Evolutionary conservation across 106 monocot species (phyloP), one percentile per base, ranked within the genome.

Genomic region (Acorus gramineus): DNA sequence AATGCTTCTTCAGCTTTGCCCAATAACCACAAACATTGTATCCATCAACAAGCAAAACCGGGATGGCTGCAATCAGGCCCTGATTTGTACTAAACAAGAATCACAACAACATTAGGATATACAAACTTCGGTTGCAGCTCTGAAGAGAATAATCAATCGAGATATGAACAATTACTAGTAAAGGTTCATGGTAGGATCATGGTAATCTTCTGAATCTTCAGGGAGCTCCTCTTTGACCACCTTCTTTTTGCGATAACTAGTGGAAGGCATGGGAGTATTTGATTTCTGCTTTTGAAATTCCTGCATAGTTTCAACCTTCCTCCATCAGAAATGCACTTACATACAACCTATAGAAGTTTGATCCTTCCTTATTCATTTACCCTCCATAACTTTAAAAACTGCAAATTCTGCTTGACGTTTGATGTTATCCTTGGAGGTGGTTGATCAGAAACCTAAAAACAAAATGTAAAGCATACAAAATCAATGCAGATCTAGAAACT

Each of bases 1-100:
- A 95, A 79, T 95, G 83, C 66, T 89, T 86, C 76, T 90, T 95
- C 72, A 95, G 69, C 69, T 87, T 90, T 53, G 80, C 76, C 94
- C 94, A 95, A 69, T 84, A 84, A n/a, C 94, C 94, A 81, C 94
- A 95, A 48, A 95, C 76, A 80, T 90, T 95, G 60, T 95, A 95
- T 43, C 89, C 94, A 78, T 95, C 94, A 55, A 95, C 86, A 76
- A 95, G 90, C 8, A 90, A 74, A 68, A 95, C 86, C 12, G 89
- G 94, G 59, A 84, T 66, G 64, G 82, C 86, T 59, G 74, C 78
- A n/a, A 84, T 86, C 69, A 84, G 48, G 7, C 86, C 82, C 80
- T 86, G 84, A 47, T 82, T 84, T 76, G 86, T 84, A 66, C 89
- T 89, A 76, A 61, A 87, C 14, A 72, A 85, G 44, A 70, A 68